These are phyloP conservation scores for Massariosphaeria phaeospora DNA, from an alignment of 495 filamentous ascomycete genomes.

Conservation along the genomic window DNA sequence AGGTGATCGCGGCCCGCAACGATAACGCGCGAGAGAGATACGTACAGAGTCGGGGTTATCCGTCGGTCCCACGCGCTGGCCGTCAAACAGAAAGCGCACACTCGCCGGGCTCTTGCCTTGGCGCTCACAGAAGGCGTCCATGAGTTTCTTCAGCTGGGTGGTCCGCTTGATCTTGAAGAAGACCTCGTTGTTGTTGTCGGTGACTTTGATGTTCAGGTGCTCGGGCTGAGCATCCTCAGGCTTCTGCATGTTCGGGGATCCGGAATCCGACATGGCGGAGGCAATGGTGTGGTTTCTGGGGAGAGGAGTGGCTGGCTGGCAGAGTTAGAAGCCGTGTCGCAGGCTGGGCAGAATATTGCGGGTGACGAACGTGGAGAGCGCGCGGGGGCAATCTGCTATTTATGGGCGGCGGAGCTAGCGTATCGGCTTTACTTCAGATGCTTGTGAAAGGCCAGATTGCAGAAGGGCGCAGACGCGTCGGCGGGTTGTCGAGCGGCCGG, in stretches of 20 bases:
- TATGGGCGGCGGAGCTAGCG: slow-evolving; percentile 3
- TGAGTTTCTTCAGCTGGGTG: slow-evolving; percentile 92
- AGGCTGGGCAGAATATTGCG: background rate
- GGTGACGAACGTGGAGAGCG: slow-evolving; percentile 4
- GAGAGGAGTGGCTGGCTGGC: background rate
- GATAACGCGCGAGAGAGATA: slow-evolving; percentile 26
- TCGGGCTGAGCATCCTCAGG: slow-evolving; percentile 57
- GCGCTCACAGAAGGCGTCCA: slow-evolving; percentile 97
- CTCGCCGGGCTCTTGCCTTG: slow-evolving; percentile 81
- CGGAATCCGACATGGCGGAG: slow-evolving; percentile 48
- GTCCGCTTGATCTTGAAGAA: slow-evolving; percentile 99
- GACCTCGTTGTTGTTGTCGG: slow-evolving; percentile 99
- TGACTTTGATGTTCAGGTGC: slow-evolving; percentile 99
- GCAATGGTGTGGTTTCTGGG: background rate
- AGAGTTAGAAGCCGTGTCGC: background rate
- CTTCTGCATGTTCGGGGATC: slow-evolving; percentile 44
- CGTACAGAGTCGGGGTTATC: slow-evolving; percentile 91
- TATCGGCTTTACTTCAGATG: slow-evolving; percentile 15
- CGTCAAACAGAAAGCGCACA: slow-evolving; percentile 95
- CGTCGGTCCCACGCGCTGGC: slow-evolving; percentile 76
- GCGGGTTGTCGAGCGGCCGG: slow-evolving; percentile 21
- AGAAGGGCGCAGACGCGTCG: slow-evolving; percentile 7
- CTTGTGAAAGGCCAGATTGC: background rate
- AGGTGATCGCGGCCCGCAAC: background rate
- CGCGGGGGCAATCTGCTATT: slow-evolving; percentile 4